Percentiles rank a stretch among this genome's conserved stretches.
Conservation (phyloP, 2,329 filamentous ascomycete genomes). For the Akanthomyces muscarius region DNA sequence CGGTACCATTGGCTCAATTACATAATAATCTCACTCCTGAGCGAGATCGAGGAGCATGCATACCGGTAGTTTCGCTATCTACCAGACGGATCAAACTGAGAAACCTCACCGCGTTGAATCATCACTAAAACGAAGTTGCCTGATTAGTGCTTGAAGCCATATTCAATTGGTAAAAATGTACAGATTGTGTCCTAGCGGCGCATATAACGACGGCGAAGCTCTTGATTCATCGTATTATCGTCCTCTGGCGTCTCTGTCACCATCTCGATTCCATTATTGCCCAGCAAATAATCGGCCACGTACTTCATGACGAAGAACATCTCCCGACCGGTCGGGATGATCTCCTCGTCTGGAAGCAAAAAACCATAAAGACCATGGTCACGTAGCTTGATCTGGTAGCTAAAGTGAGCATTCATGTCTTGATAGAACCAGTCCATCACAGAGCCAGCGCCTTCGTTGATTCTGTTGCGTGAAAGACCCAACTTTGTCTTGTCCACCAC, state of each 20-base stretch:
- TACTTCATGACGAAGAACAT: conserved; percentile 78
- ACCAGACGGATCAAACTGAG: background rate
- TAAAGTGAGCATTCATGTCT: conserved; percentile 73
- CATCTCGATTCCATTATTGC: conserved; percentile 62
- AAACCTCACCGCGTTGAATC: background rate
- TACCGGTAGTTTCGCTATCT: background rate
- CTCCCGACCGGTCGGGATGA: conserved; percentile 85
- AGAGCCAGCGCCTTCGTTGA: conserved; percentile 76
- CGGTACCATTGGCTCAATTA: background rate
- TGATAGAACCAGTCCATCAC: conserved; percentile 96
- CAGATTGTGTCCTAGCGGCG: background rate
- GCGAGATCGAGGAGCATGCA: too few relatives aligned
- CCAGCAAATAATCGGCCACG: conserved; percentile 74
- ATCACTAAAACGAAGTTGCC: background rate
- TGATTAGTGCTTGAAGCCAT: background rate
- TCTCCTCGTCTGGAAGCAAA: conserved; percentile 78
- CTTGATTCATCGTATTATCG: background rate
- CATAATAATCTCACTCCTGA: background rate
- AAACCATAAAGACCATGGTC: conserved; percentile 96
- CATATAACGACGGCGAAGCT: conserved; percentile 12
- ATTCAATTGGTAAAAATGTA: background rate
- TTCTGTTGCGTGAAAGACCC: conserved; percentile 35
- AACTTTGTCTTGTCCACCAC: conserved; percentile 24
- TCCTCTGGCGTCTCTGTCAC: background rate
- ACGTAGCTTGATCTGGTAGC: conserved; percentile 90